Percentiles rank a stretch among this genome's conserved stretches.
These are phyloP conservation scores for Phallus indusiatus DNA, from an alignment of 768 basidiomycete genomes.

Conservation along the genomic window DNA sequence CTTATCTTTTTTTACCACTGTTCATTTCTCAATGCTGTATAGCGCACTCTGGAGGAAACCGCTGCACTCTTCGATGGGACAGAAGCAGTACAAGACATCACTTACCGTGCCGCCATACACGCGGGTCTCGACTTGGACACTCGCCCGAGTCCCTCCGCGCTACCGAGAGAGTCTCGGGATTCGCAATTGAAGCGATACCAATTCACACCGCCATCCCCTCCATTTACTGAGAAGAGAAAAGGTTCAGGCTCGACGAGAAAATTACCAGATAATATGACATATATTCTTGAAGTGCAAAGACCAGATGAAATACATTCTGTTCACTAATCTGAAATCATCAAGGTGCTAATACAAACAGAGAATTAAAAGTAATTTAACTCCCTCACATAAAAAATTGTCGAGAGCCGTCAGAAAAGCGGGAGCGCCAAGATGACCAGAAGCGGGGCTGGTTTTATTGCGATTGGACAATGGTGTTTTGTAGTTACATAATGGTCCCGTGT, in stretches of 20 bases:
- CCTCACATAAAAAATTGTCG: no score
- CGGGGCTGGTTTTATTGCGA: no score
- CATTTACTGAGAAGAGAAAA: background rate
- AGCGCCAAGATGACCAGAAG: no score
- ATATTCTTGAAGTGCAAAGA: background rate
- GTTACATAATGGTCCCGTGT: no score
- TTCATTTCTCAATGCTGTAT: background rate
- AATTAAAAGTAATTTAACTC: no score
- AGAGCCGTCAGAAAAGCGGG: no score
- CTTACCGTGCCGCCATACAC: background rate
- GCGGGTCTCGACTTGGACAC: background rate
- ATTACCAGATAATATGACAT: background rate
- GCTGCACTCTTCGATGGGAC: slow-evolving; percentile 26
- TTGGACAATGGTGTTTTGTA: no score
- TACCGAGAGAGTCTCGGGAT: background rate
- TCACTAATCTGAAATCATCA: background rate
- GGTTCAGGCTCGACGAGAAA: background rate
- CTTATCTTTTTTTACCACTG: background rate
- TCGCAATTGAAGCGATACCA: background rate
- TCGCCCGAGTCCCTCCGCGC: background rate
- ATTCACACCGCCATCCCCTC: background rate
- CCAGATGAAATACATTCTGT: background rate
- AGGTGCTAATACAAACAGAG: background rate
- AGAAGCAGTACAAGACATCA: slow-evolving; percentile 22
- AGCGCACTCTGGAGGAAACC: slow-evolving; percentile 27